Base-by-base conservation (phyloP, 2,329 filamentous ascomycete genomes). In the Fusarium agapanthi region DNA sequence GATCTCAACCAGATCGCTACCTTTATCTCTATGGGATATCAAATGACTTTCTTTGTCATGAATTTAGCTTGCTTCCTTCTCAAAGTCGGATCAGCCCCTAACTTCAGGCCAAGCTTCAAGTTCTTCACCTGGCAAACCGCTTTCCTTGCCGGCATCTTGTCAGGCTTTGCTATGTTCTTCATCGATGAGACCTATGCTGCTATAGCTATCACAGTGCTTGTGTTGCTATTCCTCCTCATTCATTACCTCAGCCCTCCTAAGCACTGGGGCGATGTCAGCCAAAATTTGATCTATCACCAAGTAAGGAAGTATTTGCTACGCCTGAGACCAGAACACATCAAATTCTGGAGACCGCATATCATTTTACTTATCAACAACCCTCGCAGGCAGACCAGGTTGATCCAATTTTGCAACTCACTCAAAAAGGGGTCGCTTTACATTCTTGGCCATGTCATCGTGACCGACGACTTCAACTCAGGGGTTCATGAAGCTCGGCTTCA, bases 41-140 rank as follows among this genome's bases (percentile, higher is more conserved):
- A 96, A 86, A 95, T 97, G 92, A 97, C 94, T 0, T 97, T 97
- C 77, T 88, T 97, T 56, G 93, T 95, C 44, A 96, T 93, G 81
- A 97, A 97, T 72, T 82, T 97, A 14, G 94, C 94, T 12, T 97
- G 94, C 75, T 97, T 97, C 76, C 84, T 97, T 4, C 86, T 97
- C 61, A 95, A 95, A 79, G 92, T 97, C 63, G 92, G 93, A 3
- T 95, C 94, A 2, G 94, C 94, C 0, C 94, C 94, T 8, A 97
- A 97, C 78, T 97, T 97, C 75, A 87, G 94, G 30, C 94, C 94
- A 1, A 94, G 92, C 1, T 97, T 97, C 81, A 92, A 94, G 78
- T 95, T 95, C 78, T 97, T 97, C 83, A 95, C 90, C 69, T 95
- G 93, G 91, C 89, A 94, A 79, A 95, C 93, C 10, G 94, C 94